Evolutionary conservation across 2,329 filamentous ascomycete species (phyloP).

Genomic region (Verticillium albo-atrum): DNA sequence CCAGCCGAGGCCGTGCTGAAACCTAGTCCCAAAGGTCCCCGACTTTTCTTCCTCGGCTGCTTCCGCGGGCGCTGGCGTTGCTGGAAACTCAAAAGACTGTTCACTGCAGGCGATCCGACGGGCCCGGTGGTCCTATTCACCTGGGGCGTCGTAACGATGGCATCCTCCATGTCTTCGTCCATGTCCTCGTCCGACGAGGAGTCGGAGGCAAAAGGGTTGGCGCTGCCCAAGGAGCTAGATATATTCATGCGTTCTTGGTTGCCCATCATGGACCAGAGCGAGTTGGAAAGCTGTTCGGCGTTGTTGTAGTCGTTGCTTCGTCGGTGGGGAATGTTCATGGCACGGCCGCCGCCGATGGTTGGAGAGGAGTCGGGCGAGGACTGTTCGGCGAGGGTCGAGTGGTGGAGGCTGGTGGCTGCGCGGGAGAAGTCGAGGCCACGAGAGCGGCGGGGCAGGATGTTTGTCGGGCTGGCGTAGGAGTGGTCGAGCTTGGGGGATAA

Average conservation of each 20-base stretch:
- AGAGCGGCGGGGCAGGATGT: constrained; percentile 82
- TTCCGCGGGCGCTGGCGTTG: constrained; percentile 68
- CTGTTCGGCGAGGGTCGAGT: constrained; percentile 86
- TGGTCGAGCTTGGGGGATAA: constrained; percentile 84
- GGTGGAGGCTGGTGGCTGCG: constrained; percentile 89
- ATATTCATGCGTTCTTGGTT: constrained; percentile 66
- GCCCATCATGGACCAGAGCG: constrained; percentile 67
- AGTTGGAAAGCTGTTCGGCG: constrained; percentile 62
- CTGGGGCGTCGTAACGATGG: constrained; percentile 80
- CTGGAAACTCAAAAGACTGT: constrained; percentile 79
- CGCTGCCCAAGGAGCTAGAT: constrained; percentile 75
- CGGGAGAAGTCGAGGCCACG: constrained; percentile 90
- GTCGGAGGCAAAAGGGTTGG: constrained; percentile 69
- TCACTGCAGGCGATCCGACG: constrained; percentile 61
- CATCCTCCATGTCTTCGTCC: constrained; percentile 74
- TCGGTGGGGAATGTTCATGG: constrained; percentile 57
- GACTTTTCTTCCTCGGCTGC: constrained; percentile 52
- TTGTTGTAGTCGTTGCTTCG: constrained; percentile 43
- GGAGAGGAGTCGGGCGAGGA: constrained; percentile 89
- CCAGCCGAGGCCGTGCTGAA: constrained; percentile 36
- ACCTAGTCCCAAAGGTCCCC: constrained; percentile 44
- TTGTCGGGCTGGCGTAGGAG: constrained; percentile 81
- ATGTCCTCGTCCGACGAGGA: constrained; percentile 66
- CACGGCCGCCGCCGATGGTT: constrained; percentile 66
- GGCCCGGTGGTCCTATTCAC: constrained; percentile 54